Conservation (phyloP, 2,329 filamentous ascomycete species). For the Thyridium curvatum region DNA sequence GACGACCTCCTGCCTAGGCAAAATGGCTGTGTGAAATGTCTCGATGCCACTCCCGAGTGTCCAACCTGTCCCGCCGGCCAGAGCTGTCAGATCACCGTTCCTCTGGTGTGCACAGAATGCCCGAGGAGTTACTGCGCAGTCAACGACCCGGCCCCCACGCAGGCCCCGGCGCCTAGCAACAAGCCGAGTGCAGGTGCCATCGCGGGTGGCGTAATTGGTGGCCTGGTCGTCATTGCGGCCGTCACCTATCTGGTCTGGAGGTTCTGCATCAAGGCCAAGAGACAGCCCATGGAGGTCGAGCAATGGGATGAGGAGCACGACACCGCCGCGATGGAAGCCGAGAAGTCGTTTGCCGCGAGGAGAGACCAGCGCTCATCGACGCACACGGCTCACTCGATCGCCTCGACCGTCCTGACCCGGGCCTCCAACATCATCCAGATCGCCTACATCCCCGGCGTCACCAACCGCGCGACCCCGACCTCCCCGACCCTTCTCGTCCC, state of each 20-base stretch:
- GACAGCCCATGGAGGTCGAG: constrained; percentile 51
- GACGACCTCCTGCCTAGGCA: constrained; percentile 30
- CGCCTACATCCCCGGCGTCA: constrained; percentile 96
- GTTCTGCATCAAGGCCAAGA: constrained; percentile 77
- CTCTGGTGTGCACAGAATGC: constrained; percentile 39
- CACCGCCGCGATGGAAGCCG: constrained; percentile 32
- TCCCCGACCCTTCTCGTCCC: constrained; percentile 76
- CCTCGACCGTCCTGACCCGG: constrained; percentile 88
- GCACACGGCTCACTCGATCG: constrained; percentile 84
- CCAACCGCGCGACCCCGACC: constrained; percentile 80
- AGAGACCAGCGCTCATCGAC: constrained; percentile 67
- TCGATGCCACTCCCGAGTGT: constrained; percentile 33
- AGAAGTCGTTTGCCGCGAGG: constrained; percentile 47
- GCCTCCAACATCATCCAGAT: constrained; percentile 99
- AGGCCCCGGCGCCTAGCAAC: constrained; percentile 18
- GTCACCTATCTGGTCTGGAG: constrained; percentile 79
- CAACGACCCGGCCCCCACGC: constrained; percentile 11
- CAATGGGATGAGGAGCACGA: constrained; percentile 53
- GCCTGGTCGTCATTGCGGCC: constrained; percentile 67
- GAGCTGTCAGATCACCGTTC: constrained; percentile 38
- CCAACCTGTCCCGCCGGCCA: constrained; percentile 35
- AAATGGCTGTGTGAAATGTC: constrained; percentile 39
- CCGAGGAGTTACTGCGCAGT: constrained; percentile 38
- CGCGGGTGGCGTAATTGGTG: constrained; percentile 85
- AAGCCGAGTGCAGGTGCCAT: constrained; percentile 76